Conservation (phyloP, 129 eudicot genomes). For the Artemisia annua region DNA sequence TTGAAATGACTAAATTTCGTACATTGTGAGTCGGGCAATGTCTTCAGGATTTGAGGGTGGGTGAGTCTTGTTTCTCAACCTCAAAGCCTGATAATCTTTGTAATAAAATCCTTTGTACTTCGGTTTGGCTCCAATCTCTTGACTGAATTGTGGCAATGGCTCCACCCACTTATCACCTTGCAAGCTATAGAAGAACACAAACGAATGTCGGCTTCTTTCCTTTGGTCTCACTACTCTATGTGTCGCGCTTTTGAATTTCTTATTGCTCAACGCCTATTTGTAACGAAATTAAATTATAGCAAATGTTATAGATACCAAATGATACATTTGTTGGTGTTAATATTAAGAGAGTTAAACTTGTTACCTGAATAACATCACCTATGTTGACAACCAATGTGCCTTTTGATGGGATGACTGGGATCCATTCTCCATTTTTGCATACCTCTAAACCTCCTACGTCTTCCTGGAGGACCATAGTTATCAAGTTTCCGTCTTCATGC, state of each 20-base stretch:
- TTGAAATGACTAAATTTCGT: constrained; percentile 27
- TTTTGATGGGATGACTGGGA: constrained; percentile 42
- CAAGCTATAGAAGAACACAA: constrained; percentile 47
- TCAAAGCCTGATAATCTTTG: constrained; percentile 57
- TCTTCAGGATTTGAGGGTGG: constrained; percentile 65
- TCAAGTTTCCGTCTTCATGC: constrained; percentile 52
- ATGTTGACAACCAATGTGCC: constrained; percentile 59
- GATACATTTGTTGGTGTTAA: not conserved
- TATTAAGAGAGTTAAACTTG: not conserved
- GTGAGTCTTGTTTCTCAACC: constrained; percentile 64
- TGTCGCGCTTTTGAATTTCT: constrained; percentile 58
- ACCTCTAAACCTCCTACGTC: constrained; percentile 65
- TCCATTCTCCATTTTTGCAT: constrained; percentile 49
- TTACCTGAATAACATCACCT: constrained; percentile 51
- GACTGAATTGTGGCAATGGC: constrained; percentile 50
- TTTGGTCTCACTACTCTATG: constrained; percentile 54
- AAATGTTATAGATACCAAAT: not conserved
- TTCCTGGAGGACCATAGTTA: constrained; percentile 58
- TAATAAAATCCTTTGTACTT: constrained; percentile 53
- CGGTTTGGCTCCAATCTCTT: constrained; percentile 38
- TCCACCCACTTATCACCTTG: constrained; percentile 64
- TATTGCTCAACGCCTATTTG: constrained; percentile 54
- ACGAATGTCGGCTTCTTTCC: constrained; percentile 44
- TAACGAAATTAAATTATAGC: not conserved
- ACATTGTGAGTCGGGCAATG: constrained; percentile 39